Percentiles rank a stretch among this genome's conserved stretches.
phyloP scores from a whole-genome alignment of 2,329 filamentous ascomycete species.

The Diaporthe sp. region DNA sequence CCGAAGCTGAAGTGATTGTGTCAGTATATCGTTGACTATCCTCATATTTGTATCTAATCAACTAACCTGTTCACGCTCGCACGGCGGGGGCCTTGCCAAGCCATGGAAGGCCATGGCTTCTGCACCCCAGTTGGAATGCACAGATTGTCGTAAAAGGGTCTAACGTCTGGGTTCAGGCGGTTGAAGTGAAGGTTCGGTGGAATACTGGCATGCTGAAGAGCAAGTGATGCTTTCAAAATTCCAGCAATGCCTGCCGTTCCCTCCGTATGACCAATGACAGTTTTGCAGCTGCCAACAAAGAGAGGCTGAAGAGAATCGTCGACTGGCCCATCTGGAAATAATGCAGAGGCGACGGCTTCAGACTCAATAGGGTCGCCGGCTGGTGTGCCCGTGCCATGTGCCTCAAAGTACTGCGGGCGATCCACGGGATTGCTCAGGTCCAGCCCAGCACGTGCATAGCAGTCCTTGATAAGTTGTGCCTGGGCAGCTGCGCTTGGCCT shows the following conservation, averaged over 20 bases:
- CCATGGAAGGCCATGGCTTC: conserved; percentile 21
- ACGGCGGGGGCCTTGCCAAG: background rate
- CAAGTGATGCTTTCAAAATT: conserved; percentile 54
- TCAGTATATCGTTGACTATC: background rate
- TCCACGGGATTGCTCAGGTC: conserved; percentile 47
- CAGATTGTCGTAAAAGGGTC: conserved; percentile 44
- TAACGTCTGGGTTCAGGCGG: conserved; percentile 51
- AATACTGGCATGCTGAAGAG: conserved; percentile 52
- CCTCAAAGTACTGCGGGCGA: conserved; percentile 57
- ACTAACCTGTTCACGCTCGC: conserved; percentile 33
- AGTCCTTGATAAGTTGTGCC: conserved; percentile 52
- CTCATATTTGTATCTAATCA: no score
- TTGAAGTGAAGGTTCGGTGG: conserved; percentile 55
- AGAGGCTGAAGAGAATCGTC: no score
- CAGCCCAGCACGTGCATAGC: conserved; percentile 56
- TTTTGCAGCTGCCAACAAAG: conserved; percentile 50
- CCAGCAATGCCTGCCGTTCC: conserved; percentile 57
- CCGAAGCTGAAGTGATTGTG: conserved; percentile 43
- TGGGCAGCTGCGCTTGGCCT: conserved; percentile 58
- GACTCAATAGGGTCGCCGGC: conserved; percentile 45
- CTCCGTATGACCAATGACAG: conserved; percentile 57
- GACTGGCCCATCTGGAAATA: background rate
- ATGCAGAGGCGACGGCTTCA: conserved; percentile 48
- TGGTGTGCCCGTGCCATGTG: conserved; percentile 55
- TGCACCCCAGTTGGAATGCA: background rate